Evolutionary conservation across 129 eudicot species (phyloP), one percentile per base, ranked within the genome.

Genomic region (Escallonia herrerae): DNA sequence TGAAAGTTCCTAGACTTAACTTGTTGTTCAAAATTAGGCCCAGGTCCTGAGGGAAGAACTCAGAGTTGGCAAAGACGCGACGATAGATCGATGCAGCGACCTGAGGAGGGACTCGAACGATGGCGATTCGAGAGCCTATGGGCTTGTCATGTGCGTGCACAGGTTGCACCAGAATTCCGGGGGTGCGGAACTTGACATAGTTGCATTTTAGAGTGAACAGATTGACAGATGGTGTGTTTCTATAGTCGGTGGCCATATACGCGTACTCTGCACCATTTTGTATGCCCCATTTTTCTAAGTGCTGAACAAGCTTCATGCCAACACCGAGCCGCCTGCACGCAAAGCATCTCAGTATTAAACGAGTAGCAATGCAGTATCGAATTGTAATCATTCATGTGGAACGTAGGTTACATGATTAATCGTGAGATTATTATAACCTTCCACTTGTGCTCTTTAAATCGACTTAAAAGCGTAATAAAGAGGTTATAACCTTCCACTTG

Each of bases 211-310:
- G 15, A 5, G 82, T 83, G 82, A 86, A 86, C 58, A 86, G 69
- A 71, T 84, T 88, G 60, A 88, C 43, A 6, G 91, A 88, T 6
- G 96, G 72, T 13, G 80, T 53, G 39, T 88, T 88, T 67, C 53
- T 58, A 47, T 78, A 65, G 42, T 88, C 96, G 0, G 96, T 88
- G 5, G 88, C 88, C 91, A 88, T 82, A 63, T 88, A 88, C 4
- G 84, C 82, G 58, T 81, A 84, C 22, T 80, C 77, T 0, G 89
- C 89, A 0, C 81, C 91, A 40, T 84, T 79, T 49, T 66, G n/a
- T 58, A n/a, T 76, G 74, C 84, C 71, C 96, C 96, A 82, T 61
- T 72, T 69, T 70, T 88, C 96, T 57, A 82, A 22, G 47, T 67
- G 58, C 15, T 77, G 71, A 11, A 86, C 84, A 12, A 86, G 81